Conservation (phyloP, 164 flowering plant genomes). For the Saururus chinensis region DNA sequence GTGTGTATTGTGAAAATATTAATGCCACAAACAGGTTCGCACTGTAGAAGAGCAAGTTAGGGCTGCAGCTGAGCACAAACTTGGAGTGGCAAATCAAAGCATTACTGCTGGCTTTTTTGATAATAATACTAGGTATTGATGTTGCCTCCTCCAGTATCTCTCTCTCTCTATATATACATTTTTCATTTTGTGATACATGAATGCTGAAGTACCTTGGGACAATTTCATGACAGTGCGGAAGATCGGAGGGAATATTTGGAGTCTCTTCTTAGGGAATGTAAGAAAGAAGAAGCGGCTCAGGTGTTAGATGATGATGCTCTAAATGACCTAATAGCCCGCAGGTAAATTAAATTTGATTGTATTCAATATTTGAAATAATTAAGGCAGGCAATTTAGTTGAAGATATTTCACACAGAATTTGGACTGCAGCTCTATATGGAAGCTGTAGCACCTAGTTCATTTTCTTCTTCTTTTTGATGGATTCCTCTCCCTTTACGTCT, state of each 20-base stretch:
- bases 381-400: too few species aligned
- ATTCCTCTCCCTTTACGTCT: too few species aligned
- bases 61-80: slow-evolving; percentile 98
- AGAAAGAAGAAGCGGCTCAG: slow-evolving; percentile 92
- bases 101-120: slow-evolving; percentile 99
- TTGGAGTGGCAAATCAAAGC: slow-evolving; percentile 99
- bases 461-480: too few species aligned
- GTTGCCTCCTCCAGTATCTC: not conserved
- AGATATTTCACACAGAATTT: too few species aligned
- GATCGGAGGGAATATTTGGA: slow-evolving; percentile 97
- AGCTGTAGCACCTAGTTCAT: too few species aligned
- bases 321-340: slow-evolving; percentile 86
- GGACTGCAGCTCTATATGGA: too few species aligned
- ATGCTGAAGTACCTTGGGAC: not conserved
- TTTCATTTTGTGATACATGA: not conserved
- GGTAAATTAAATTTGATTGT: slow-evolving; percentile 26
- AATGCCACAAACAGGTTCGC: slow-evolving; percentile 38
- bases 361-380: too few species aligned
- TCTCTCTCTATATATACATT: not conserved
- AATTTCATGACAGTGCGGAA: slow-evolving; percentile 63
- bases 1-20: too few species aligned
- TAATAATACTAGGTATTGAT: slow-evolving; percentile 76
- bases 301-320: slow-evolving; percentile 88
- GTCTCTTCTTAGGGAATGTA: slow-evolving; percentile 83
- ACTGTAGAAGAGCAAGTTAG: slow-evolving; percentile 99